A percentile compares a stretch with the other conserved stretches of the same genome.
These are phyloP conservation scores for Boletus sp. DNA, from an alignment of 768 basidiomycete genomes.

Conservation along the genomic window DNA sequence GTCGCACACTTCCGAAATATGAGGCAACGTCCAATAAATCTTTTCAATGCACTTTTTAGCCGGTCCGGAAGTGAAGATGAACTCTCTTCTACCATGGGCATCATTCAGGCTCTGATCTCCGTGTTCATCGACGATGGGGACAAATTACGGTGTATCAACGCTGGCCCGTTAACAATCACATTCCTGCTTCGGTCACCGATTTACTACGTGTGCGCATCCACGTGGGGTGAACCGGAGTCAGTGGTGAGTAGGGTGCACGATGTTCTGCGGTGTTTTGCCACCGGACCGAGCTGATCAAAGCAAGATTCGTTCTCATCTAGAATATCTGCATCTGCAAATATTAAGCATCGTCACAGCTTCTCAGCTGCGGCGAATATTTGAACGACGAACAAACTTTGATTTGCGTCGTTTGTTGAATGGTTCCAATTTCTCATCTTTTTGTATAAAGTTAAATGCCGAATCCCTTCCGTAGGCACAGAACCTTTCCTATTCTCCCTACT, in stretches of 20 bases:
- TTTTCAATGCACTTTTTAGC: constrained; percentile 27
- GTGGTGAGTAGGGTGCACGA: constrained; percentile 57
- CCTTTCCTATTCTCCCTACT: constrained; percentile 74
- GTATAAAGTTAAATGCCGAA: neutral
- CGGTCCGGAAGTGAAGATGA: constrained; percentile 55
- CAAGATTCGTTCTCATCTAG: constrained; percentile 90
- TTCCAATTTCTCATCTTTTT: constrained; percentile 15
- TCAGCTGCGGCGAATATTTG: constrained; percentile 83
- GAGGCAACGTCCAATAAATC: neutral
- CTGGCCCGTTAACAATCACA: constrained; percentile 77
- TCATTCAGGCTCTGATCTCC: constrained; percentile 94
- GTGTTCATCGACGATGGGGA: constrained; percentile 94
- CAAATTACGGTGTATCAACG: constrained; percentile 78
- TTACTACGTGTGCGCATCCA: constrained; percentile 88
- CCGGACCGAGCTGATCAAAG: constrained; percentile 47
- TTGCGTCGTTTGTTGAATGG: constrained; percentile 71
- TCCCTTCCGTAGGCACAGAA: constrained; percentile 63
- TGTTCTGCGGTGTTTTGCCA: neutral
- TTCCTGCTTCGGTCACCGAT: constrained; percentile 85
- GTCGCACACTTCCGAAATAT: constrained; percentile 8
- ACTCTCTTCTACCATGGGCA: constrained; percentile 77
- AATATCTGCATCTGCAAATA: constrained; percentile 93
- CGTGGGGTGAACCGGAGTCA: constrained; percentile 95
- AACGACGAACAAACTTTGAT: constrained; percentile 89
- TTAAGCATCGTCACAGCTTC: constrained; percentile 83